Evolutionary conservation across 2,329 filamentous ascomycete species (phyloP).

Genomic region (Aureobasidium leucospermi): DNA sequence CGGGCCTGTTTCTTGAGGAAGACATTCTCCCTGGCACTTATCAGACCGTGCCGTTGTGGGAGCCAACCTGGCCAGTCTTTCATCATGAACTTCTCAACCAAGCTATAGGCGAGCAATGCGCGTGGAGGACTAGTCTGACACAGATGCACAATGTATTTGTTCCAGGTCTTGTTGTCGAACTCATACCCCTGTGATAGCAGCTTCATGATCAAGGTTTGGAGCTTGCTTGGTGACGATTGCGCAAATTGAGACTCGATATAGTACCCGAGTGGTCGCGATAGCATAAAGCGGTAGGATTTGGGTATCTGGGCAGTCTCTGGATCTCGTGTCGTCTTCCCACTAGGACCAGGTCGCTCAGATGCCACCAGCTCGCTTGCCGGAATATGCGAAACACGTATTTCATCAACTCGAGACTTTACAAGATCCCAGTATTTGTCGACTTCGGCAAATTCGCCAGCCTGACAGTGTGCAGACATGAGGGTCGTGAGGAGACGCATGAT

Average conservation of each 20-base stretch:
- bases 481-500: slow-evolving; percentile 53
- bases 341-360: background rate
- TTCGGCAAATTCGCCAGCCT: slow-evolving; percentile 49
- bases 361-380: background rate
- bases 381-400: slow-evolving; percentile 17
- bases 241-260: slow-evolving; percentile 46
- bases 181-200: slow-evolving; percentile 61
- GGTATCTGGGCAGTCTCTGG: slow-evolving; percentile 1
- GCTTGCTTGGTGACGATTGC: slow-evolving; percentile 39
- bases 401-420: slow-evolving; percentile 47
- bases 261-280: slow-evolving; percentile 42
- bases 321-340: background rate
- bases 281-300: slow-evolving; percentile 39
- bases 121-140: slow-evolving; percentile 38
- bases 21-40: slow-evolving; percentile 18
- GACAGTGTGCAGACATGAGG: slow-evolving; percentile 60
- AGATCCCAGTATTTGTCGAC: slow-evolving; percentile 62
- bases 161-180: slow-evolving; percentile 73
- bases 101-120: slow-evolving; percentile 59
- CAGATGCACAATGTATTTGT: slow-evolving; percentile 64
- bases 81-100: slow-evolving; percentile 75
- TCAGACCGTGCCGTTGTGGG: slow-evolving; percentile 16
- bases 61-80: slow-evolving; percentile 69
- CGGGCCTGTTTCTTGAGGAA: slow-evolving; percentile 22
- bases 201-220: slow-evolving; percentile 29